A percentile compares a stretch with the other conserved stretches of the same genome.
Evolutionary conservation across 1,284 basidiomycete species (phyloP).

Genomic region (Coriolopsis trogii): DNA sequence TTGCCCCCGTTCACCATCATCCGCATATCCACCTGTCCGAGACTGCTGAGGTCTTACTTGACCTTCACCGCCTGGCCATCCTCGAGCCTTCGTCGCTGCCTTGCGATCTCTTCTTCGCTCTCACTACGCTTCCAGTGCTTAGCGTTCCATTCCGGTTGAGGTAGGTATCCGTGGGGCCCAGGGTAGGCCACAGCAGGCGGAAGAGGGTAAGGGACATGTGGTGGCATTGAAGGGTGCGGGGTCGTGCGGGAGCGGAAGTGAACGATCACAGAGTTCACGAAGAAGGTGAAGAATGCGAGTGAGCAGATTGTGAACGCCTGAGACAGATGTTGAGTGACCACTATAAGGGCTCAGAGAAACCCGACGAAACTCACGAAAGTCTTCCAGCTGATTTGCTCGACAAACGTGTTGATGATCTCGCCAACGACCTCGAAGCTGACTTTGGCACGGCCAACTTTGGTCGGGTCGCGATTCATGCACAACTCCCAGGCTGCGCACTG

Average conservation of each 20-base stretch:
- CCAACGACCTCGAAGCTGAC: conserved; percentile 95
- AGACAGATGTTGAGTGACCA: background rate
- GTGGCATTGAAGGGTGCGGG: conserved; percentile 20
- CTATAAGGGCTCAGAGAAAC: background rate
- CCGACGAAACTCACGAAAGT: conserved; percentile 68
- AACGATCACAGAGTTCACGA: conserved; percentile 82
- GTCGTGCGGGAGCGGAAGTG: conserved; percentile 67
- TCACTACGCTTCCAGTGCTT: conserved; percentile 26
- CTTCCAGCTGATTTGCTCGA: conserved; percentile 97
- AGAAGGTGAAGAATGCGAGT: conserved; percentile 77
- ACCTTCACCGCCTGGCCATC: conserved; percentile 63
- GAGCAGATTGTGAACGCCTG: conserved; percentile 83
- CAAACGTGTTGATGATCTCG: conserved; percentile 94
- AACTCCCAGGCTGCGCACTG: conserved; percentile 89
- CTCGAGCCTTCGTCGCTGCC: conserved; percentile 64
- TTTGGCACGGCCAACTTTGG: conserved; percentile 84
- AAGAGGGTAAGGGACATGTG: conserved; percentile 42
- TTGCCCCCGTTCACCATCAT: background rate
- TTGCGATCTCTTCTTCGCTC: conserved; percentile 42
- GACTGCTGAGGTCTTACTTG: too few relatives aligned
- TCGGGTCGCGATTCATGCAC: conserved; percentile 96
- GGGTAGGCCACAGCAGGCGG: conserved; percentile 47
- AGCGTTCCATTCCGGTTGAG: conserved; percentile 48
- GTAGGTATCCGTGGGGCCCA: conserved; percentile 40
- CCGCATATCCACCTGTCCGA: background rate